Conservation (phyloP, 345 rosid genomes). For the Rhizophora apiculata region DNA sequence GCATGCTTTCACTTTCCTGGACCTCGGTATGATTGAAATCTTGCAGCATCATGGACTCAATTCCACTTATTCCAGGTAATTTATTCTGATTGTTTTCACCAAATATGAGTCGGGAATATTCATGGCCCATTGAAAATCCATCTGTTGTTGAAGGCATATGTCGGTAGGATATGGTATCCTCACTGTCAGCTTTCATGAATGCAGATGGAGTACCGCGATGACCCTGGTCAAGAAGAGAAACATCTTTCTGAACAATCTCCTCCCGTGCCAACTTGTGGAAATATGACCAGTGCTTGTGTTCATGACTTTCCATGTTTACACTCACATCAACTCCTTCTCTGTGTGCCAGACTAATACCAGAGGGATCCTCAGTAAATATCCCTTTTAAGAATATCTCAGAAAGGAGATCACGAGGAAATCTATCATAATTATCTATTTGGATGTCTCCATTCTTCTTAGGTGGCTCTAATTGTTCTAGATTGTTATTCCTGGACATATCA, state of each 20-base stretch:
- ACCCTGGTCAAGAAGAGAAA: constrained; percentile 59
- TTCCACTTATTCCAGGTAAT: constrained; percentile 30
- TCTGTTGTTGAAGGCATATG: constrained; percentile 37
- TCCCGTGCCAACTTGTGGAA: constrained; percentile 81
- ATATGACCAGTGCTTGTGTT: constrained; percentile 81
- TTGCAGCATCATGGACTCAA: constrained; percentile 26
- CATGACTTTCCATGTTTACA: constrained; percentile 65
- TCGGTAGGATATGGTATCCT: constrained; percentile 33
- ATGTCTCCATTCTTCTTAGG: constrained; percentile 63
- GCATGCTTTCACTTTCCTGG: constrained; percentile 55
- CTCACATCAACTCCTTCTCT: constrained; percentile 66
- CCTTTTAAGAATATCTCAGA: constrained; percentile 69
- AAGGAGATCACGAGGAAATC: constrained; percentile 78
- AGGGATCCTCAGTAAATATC: constrained; percentile 47
- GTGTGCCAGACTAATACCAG: constrained; percentile 35
- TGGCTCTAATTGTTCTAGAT: constrained; percentile 22
- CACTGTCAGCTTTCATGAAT: constrained; percentile 27
- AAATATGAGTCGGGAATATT: constrained; percentile 41
- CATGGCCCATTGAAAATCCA: constrained; percentile 34
- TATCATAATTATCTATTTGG: constrained; percentile 74
- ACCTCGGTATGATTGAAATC: constrained; percentile 30
- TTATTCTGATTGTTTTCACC: constrained; percentile 39
- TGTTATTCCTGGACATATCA: constrained; percentile 4
- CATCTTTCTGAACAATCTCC: constrained; percentile 50
- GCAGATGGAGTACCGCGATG: constrained; percentile 33